Evolutionary conservation across 2,329 filamentous ascomycete species (phyloP).

Genomic region (Aspergillus fructus): DNA sequence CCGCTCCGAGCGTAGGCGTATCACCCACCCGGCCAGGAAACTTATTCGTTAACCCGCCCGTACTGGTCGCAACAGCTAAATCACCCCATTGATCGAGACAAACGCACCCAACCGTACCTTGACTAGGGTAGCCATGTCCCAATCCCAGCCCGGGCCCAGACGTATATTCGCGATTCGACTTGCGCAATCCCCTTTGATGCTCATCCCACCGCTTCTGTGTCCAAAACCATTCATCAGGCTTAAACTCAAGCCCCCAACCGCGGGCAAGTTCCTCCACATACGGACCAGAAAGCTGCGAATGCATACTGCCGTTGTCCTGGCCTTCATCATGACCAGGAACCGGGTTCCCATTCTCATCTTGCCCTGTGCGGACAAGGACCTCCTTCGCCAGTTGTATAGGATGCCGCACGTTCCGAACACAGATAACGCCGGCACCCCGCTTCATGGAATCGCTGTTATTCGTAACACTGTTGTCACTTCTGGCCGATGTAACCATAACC

Average conservation of each 20-base stretch:
- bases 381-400: constrained; percentile 72
- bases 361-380: constrained; percentile 57
- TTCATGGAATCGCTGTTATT: constrained; percentile 57
- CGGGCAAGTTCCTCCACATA: constrained; percentile 69
- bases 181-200: constrained; percentile 59
- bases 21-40: constrained; percentile 81
- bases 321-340: constrained; percentile 38
- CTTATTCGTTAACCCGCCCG: constrained; percentile 86
- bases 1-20: constrained; percentile 78
- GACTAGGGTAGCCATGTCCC: constrained; percentile 54
- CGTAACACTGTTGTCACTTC: not conserved
- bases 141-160: constrained; percentile 10
- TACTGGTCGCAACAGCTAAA: constrained; percentile 65
- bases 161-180: not conserved
- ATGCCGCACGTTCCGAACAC: constrained; percentile 72
- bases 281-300: constrained; percentile 67
- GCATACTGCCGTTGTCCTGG: constrained; percentile 43
- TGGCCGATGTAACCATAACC: constrained; percentile 70
- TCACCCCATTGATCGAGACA: constrained; percentile 75
- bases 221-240: constrained; percentile 72
- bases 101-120: constrained; percentile 82
- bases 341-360: constrained; percentile 59
- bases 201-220: constrained; percentile 77
- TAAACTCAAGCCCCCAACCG: constrained; percentile 64
- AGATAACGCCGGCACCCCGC: constrained; percentile 74